Evolutionary conservation across 345 rosid species (phyloP).

Genomic region (Syzygium aromaticum): DNA sequence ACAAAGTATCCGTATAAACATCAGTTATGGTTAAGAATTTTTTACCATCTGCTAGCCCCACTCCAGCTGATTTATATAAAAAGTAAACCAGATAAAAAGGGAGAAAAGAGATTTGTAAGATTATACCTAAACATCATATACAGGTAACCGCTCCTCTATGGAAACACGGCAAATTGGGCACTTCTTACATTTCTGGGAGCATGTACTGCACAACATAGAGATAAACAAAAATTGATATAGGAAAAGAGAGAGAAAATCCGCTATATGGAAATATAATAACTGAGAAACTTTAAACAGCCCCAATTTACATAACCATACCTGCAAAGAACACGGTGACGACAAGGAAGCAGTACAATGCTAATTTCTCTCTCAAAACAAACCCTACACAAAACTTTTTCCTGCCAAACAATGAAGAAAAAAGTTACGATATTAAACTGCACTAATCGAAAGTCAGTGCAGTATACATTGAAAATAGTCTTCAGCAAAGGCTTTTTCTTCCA

Average conservation of each 20-base stretch:
- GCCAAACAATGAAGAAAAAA: constrained; percentile 6
- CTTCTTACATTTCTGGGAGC: constrained; percentile 85
- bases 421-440: background rate
- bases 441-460: background rate
- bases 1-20: background rate
- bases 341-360: constrained; percentile 83
- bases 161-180: constrained; percentile 83
- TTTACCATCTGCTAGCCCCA: background rate
- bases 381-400: constrained; percentile 95
- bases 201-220: constrained; percentile 44
- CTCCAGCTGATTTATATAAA: background rate
- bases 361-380: constrained; percentile 92
- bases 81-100: background rate
- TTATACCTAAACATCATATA: constrained; percentile 63
- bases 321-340: constrained; percentile 92
- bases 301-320: constrained; percentile 32
- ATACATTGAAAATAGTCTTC: background rate
- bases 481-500: background rate
- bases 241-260: background rate
- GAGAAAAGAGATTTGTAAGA: background rate
- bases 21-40: background rate
- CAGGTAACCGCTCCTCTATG: constrained; percentile 73
- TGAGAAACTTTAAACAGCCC: background rate
- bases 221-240: background rate
- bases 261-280: background rate